Base-by-base conservation (phyloP, 2,329 filamentous ascomycete genomes). In the Leptographium flavum region DNA sequence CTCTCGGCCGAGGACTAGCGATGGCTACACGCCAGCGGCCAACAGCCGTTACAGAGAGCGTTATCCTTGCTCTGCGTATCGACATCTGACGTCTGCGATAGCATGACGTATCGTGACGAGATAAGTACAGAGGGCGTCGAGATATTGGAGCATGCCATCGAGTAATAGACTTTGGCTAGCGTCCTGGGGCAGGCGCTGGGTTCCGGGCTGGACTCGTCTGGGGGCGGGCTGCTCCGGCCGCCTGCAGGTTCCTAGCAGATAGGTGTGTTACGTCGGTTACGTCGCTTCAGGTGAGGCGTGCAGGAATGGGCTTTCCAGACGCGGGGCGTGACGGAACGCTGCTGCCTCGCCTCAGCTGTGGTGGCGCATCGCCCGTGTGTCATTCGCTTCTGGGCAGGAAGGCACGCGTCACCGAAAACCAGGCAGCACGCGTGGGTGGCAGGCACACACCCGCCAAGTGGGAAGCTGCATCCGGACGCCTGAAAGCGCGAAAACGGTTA, bases 211-310 rank as follows among this genome's bases (percentile, higher is more conserved):
- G 2, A 19, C 21, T 9, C 3, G 23, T 4, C 13, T n/a, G 4
- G 4, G 5, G 27, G 31, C 43, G 43, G 43, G 43, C 43, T 45
- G 43, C 38, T 45, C 43, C 43, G 43, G 43, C 43, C 38, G 43
- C 25, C 28, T 22, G 39, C 35, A 22, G 17, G 5, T n/a, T 8
- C 9, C 8, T 11, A 11, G 27, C 8, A 28, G 27, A 28, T 11
- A 28, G 5, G 3, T 9, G 13, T 8, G 27, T 28, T 28, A n/a
- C n/a, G n/a, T n/a, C n/a, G n/a, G n/a, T n/a, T n/a, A n/a, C n/a
- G n/a, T n/a, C n/a, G n/a, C n/a, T n/a, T n/a, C n/a, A n/a, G n/a
- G n/a, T n/a, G n/a, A n/a, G n/a, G n/a, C n/a, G n/a, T n/a, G n/a
- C n/a, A n/a, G n/a, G n/a, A n/a, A n/a, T n/a, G n/a, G n/a, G n/a